Conservation (phyloP, 768 basidiomycete species). For the Tylopilus cervinicoccineus region DNA sequence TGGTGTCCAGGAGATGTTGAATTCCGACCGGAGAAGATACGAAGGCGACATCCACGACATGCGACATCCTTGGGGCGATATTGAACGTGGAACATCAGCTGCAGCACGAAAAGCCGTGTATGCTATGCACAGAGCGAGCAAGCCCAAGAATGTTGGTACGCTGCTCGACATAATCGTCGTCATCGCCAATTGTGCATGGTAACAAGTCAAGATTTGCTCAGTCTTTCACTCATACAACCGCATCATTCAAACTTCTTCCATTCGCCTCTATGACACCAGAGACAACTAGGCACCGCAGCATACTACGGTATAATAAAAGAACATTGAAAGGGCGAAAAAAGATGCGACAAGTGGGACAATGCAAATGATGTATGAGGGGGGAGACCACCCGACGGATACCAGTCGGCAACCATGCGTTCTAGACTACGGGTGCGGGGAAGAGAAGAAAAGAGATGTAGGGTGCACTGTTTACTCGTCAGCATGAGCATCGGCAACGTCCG, state of each 20-base stretch:
- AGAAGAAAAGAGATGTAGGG: constrained; percentile 9
- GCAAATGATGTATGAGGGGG: constrained; percentile 31
- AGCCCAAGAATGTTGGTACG: constrained; percentile 13
- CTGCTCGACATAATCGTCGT: constrained; percentile 10
- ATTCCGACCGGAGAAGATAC: constrained; percentile 68
- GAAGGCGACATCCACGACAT: constrained; percentile 98
- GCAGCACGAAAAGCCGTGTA: constrained; percentile 41
- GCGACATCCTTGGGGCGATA: constrained; percentile 88
- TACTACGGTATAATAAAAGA: constrained; percentile 35
- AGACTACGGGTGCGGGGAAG: constrained; percentile 17
- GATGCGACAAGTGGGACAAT: constrained; percentile 32
- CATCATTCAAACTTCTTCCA: constrained; percentile 30
- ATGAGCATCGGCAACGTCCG: constrained; percentile 64
- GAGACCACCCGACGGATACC: constrained; percentile 14
- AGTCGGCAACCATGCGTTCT: constrained; percentile 9
- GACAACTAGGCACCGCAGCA: constrained; percentile 31
- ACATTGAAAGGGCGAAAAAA: constrained; percentile 24
- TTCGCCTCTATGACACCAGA: constrained; percentile 31
- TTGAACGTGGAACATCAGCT: constrained; percentile 40
- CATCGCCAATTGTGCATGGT: too few species aligned
- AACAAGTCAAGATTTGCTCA: too few species aligned
- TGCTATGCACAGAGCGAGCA: constrained; percentile 37
- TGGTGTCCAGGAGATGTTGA: constrained; percentile 67
- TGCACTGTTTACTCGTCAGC: constrained; percentile 56
- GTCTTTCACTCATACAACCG: neutral